Conservation (phyloP, 1,139 yeast genomes). For the Pichiaceae sp. region DNA sequence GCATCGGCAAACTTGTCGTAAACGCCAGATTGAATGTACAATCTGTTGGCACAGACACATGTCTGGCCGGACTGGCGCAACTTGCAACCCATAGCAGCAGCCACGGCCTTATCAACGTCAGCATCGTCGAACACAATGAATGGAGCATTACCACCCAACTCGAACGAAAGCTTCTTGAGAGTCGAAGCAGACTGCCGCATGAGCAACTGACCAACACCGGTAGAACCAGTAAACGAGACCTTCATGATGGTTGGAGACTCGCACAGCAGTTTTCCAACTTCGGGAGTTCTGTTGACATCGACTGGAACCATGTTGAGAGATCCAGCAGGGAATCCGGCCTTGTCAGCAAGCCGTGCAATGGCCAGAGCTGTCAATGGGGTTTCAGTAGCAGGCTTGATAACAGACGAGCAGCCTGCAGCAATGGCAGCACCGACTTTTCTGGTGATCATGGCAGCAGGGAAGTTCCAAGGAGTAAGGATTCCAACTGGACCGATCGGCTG, state of each 20-base stretch:
- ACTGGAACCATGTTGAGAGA: constrained; percentile 62
- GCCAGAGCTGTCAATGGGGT: constrained; percentile 89
- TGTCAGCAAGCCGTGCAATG: constrained; percentile 58
- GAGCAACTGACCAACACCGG: constrained; percentile 72
- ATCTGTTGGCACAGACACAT: constrained; percentile 75
- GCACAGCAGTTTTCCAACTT: constrained; percentile 64
- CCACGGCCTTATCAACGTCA: constrained; percentile 68
- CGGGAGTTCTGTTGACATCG: constrained; percentile 42
- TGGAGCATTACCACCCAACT: constrained; percentile 94
- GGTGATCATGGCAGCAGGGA: constrained; percentile 92
- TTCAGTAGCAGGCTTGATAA: constrained; percentile 84
- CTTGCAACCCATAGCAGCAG: constrained; percentile 61
- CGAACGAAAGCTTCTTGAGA: constrained; percentile 78
- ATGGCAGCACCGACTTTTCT: constrained; percentile 88
- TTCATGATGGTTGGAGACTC: constrained; percentile 65
- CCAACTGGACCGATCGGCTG: constrained; percentile 94
- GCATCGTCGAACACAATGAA: constrained; percentile 85
- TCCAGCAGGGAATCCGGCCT: constrained; percentile 86
- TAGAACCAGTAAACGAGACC: constrained; percentile 92
- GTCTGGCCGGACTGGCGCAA: constrained; percentile 79
- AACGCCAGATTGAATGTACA: constrained; percentile 59
- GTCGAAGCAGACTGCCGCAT: constrained; percentile 77
- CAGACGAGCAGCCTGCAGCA: constrained; percentile 91
- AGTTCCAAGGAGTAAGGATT: constrained; percentile 93
- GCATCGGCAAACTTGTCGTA: constrained; percentile 51